Percentiles rank a stretch among this genome's conserved stretches.
Conservation (phyloP, 306 rosid species). For the Glycine soja region DNA sequence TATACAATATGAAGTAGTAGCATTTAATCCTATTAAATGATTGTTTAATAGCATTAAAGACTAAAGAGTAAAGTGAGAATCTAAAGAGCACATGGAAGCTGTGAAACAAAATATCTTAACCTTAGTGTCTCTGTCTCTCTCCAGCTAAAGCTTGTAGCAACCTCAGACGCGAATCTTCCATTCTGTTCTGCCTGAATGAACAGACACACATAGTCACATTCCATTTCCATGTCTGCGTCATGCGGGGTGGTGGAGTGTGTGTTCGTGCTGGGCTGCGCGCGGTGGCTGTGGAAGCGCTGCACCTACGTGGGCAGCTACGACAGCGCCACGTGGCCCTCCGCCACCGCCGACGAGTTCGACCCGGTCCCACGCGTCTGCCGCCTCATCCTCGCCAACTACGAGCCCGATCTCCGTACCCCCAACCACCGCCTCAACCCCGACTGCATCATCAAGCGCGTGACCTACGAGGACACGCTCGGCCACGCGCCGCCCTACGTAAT, state of each 20-base stretch:
- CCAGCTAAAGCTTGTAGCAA: neutral
- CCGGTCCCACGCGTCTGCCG: conserved; percentile 83
- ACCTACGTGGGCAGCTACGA: conserved; percentile 85
- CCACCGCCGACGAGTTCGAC: conserved; percentile 74
- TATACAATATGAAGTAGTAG: too few species aligned
- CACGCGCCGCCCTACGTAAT: conserved; percentile 83
- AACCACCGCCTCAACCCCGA: conserved; percentile 67
- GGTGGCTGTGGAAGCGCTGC: conserved; percentile 98
- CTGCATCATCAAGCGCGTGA: conserved; percentile 65
- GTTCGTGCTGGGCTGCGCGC: conserved; percentile 71
- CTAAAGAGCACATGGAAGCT: neutral
- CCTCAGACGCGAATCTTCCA: neutral
- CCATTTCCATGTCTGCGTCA: conserved; percentile 33
- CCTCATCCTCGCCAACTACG: conserved; percentile 84
- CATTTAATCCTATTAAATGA: too few species aligned
- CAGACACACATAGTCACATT: neutral
- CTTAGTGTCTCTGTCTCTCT: neutral
- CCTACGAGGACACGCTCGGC: conserved; percentile 63
- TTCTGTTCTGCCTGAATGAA: neutral
- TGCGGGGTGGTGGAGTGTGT: conserved; percentile 84
- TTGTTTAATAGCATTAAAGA: neutral
- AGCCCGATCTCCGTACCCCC: conserved; percentile 70
- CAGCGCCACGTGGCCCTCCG: conserved; percentile 77
- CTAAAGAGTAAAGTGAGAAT: neutral
- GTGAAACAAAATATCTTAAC: neutral